Percentiles rank a stretch among this genome's conserved stretches.
Conservation (phyloP, 2,329 filamentous ascomycete species). For the Ceratocystis albifundus region DNA sequence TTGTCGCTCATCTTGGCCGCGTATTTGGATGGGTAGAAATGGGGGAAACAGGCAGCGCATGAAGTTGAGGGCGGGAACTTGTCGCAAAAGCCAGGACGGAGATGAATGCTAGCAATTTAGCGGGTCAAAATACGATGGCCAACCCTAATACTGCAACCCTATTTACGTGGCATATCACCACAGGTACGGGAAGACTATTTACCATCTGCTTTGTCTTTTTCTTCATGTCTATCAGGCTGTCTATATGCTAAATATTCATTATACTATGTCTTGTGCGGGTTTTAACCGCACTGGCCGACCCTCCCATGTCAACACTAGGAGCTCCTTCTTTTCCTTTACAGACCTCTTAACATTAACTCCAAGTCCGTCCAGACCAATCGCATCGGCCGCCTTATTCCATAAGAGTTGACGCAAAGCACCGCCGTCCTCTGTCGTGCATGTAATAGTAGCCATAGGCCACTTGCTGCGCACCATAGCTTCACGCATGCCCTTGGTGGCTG, state of each 20-base stretch:
- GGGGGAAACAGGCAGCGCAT: not conserved
- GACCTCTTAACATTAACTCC: constrained; percentile 40
- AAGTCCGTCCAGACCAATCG: constrained; percentile 50
- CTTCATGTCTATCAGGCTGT: too few species aligned
- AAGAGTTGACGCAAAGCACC: constrained; percentile 56
- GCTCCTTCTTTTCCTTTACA: constrained; percentile 29
- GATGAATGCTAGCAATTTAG: too few species aligned
- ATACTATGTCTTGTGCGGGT: not conserved
- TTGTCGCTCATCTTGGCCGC: constrained; percentile 52
- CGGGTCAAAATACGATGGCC: too few species aligned
- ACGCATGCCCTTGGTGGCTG: constrained; percentile 67
- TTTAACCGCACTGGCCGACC: constrained; percentile 29
- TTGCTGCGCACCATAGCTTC: constrained; percentile 56
- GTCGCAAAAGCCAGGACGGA: constrained; percentile 1
- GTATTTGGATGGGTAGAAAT: not conserved
- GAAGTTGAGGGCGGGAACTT: not conserved
- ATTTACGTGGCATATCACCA: too few species aligned
- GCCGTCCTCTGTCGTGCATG: constrained; percentile 39
- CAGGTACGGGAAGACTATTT: too few species aligned
- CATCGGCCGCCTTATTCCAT: constrained; percentile 57
- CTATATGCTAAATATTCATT: not conserved
- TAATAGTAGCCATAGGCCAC: constrained; percentile 61
- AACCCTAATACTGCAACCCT: too few species aligned
- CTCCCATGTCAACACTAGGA: constrained; percentile 42
- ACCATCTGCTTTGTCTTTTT: too few species aligned